Conservation (phyloP, 768 basidiomycete genomes). For the Thelephora ganbajun region DNA sequence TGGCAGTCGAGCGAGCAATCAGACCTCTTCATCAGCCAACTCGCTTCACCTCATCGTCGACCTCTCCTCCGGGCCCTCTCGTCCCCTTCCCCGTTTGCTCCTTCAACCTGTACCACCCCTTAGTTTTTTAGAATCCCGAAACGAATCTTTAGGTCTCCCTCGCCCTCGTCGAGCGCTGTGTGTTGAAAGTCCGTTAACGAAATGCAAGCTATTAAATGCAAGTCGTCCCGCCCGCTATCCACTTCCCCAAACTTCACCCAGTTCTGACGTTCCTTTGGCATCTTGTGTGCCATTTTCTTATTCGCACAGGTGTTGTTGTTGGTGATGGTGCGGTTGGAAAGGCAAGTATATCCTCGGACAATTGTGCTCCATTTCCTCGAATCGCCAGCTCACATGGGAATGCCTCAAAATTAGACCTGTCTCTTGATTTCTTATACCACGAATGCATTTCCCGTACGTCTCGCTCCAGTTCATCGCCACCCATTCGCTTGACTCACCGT, state of each 20-base stretch:
- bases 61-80: conserved; percentile 1
- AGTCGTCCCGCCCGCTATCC: conserved; percentile 13
- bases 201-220: conserved; percentile 92
- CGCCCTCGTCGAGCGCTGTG: not conserved
- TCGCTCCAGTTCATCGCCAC: conserved; percentile 2
- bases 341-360: conserved; percentile 30
- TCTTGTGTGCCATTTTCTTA: conserved; percentile 18
- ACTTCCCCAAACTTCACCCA: not conserved
- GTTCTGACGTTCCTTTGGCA: conserved; percentile 4
- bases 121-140: conserved; percentile 6
- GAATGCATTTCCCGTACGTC: conserved; percentile 84
- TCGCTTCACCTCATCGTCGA: conserved; percentile 5
- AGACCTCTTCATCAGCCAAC: conserved; percentile 6
- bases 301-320: conserved; percentile 77
- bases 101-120: conserved; percentile 4
- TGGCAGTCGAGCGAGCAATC: conserved; percentile 9
- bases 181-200: conserved; percentile 5
- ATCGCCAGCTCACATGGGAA: not conserved
- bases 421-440: conserved; percentile 99
- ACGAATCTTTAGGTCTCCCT: not conserved
- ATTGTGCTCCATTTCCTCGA: not conserved
- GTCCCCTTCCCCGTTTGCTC: conserved; percentile 1
- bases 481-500: conserved; percentile 7
- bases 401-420: conserved; percentile 57
- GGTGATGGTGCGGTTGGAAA: conserved; percentile 99